phyloP scores from a whole-genome alignment of 2,329 filamentous ascomycete genomes.

The Claviceps sp. region DNA sequence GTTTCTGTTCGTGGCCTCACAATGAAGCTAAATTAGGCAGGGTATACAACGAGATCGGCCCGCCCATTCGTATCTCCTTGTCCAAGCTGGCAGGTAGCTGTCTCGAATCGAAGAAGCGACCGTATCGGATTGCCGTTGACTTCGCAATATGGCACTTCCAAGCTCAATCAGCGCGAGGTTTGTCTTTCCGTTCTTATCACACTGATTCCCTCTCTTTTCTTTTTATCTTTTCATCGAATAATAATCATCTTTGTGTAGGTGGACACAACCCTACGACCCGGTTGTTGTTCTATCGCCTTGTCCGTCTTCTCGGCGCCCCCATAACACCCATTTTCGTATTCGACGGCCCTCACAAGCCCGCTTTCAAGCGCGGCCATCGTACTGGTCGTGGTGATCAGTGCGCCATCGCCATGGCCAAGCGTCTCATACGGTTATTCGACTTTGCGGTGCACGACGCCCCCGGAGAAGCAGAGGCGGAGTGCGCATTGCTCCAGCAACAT shows the following conservation, averaged over 20 bases:
- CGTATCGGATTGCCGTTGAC: conserved; percentile 80
- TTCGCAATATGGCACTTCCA: conserved; percentile 98
- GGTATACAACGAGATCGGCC: conserved; percentile 80
- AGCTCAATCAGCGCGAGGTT: conserved; percentile 65
- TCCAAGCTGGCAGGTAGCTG: conserved; percentile 71
- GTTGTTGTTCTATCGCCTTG: conserved; percentile 82
- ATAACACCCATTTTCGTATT: conserved; percentile 85
- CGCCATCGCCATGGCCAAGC: conserved; percentile 65
- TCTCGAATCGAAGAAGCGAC: conserved; percentile 54
- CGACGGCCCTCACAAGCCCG: conserved; percentile 73
- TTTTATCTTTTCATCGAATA: not conserved
- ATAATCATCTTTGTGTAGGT: conserved; percentile 28
- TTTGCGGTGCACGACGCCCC: conserved; percentile 78
- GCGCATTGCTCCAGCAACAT: conserved; percentile 67
- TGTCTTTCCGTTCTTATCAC: not conserved
- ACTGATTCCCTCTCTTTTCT: too few species aligned
- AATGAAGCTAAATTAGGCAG: conserved; percentile 30
- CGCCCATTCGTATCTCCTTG: conserved; percentile 66
- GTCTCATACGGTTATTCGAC: conserved; percentile 71
- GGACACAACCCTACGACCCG: conserved; percentile 82
- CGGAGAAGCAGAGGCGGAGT: conserved; percentile 93
- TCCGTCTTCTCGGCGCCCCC: conserved; percentile 62
- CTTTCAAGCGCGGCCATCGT: conserved; percentile 77
- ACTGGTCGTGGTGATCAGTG: conserved; percentile 52
- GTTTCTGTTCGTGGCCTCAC: too few species aligned